A percentile compares a stretch with the other conserved stretches of the same genome.
These are phyloP conservation scores for Purshia tridentata DNA, from an alignment of 306 rosid species.

Conservation along the genomic window DNA sequence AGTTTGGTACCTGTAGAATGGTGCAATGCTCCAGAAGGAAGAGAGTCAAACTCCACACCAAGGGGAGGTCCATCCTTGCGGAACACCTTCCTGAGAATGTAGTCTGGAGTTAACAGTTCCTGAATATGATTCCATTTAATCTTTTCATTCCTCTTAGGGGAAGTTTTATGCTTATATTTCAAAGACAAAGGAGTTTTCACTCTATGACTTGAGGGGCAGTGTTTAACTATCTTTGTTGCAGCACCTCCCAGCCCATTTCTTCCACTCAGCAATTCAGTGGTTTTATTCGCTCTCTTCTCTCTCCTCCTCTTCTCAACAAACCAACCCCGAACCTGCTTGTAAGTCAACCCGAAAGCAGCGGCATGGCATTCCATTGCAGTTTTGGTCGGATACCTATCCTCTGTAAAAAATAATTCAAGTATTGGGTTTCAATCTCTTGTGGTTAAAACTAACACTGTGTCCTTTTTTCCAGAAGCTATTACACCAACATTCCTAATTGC, in stretches of 20 bases:
- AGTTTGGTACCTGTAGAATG: conserved; percentile 19
- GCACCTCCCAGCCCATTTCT: conserved; percentile 29
- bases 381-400: conserved; percentile 52
- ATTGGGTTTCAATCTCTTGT: neutral
- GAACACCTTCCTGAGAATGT: conserved; percentile 45
- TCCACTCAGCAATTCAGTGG: conserved; percentile 28
- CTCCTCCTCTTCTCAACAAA: conserved; percentile 61
- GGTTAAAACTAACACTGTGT: neutral
- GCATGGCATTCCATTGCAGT: conserved; percentile 47
- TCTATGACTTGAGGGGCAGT: conserved; percentile 8
- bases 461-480: neutral
- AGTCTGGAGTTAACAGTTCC: conserved; percentile 38
- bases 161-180: conserved; percentile 12
- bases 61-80: conserved; percentile 67
- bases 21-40: conserved; percentile 47
- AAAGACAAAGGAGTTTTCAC: conserved; percentile 28
- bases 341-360: conserved; percentile 45
- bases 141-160: conserved; percentile 26
- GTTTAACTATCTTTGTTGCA: conserved; percentile 22
- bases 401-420: conserved; percentile 31
- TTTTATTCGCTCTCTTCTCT: conserved; percentile 42
- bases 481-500: neutral
- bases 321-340: conserved; percentile 62
- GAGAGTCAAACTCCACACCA: conserved; percentile 57
- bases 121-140: conserved; percentile 35